Percentiles rank a stretch among this genome's conserved stretches.
Evolutionary conservation across 2,329 filamentous ascomycete species (phyloP).

Genomic region (Colletotrichum sp.): DNA sequence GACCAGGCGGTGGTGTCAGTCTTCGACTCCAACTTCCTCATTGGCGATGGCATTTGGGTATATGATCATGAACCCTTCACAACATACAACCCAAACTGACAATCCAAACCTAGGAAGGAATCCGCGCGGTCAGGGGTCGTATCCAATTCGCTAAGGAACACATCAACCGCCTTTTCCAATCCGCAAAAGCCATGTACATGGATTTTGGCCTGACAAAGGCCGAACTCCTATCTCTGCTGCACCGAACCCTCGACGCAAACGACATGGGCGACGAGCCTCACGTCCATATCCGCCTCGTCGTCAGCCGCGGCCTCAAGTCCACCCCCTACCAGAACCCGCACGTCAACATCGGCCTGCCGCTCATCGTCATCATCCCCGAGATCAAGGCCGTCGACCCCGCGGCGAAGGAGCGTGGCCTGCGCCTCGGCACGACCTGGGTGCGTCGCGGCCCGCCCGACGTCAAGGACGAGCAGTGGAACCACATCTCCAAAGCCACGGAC

Average conservation of each 20-base stretch:
- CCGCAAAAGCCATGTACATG: constrained; percentile 33
- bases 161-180: constrained; percentile 29
- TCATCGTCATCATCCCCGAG: constrained; percentile 34
- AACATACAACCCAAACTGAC: background rate
- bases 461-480: constrained; percentile 35
- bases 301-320: constrained; percentile 29
- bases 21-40: constrained; percentile 31
- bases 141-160: constrained; percentile 31
- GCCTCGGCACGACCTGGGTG: constrained; percentile 30
- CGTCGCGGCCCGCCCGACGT: constrained; percentile 32
- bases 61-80: background rate
- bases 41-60: constrained; percentile 32
- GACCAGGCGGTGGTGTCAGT: constrained; percentile 27
- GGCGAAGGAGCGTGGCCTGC: constrained; percentile 25
- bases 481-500: constrained; percentile 34
- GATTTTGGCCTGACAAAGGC: constrained; percentile 28
- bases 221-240: constrained; percentile 25
- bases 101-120: constrained; percentile 23
- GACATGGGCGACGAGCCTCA: constrained; percentile 27
- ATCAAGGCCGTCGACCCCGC: constrained; percentile 27
- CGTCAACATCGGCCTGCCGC: constrained; percentile 29
- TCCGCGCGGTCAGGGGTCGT: constrained; percentile 25
- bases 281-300: constrained; percentile 31
- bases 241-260: constrained; percentile 29
- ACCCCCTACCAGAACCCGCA: constrained; percentile 30